Evolutionary conservation across 2,329 filamentous ascomycete genomes (phyloP).

Genomic region (Nemania serpens): DNA sequence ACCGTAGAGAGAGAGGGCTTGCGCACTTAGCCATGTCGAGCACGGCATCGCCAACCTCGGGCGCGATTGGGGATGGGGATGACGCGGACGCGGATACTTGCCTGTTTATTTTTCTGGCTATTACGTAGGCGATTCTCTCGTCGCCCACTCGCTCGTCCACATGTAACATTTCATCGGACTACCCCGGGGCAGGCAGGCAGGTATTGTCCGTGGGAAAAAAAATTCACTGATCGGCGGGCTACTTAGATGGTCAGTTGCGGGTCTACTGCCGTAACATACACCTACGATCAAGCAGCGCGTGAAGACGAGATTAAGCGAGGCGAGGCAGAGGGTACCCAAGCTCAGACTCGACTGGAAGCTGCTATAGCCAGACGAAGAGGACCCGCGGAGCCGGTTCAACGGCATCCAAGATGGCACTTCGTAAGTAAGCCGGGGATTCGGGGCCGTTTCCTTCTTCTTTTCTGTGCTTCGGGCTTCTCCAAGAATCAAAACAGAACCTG

Average conservation of each 20-base stretch:
- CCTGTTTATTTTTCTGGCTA: constrained; percentile 42
- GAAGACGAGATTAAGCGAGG: constrained; percentile 46
- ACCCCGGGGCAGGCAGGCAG: background rate
- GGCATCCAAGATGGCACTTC: constrained; percentile 55
- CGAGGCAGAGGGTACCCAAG: constrained; percentile 43
- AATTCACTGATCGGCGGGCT: constrained; percentile 3
- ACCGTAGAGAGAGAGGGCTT: too few relatives aligned
- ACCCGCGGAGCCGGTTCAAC: constrained; percentile 49
- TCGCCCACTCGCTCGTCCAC: background rate
- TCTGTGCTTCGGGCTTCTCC: too few relatives aligned
- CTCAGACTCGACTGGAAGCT: constrained; percentile 44
- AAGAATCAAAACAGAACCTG: too few relatives aligned
- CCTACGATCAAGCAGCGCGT: constrained; percentile 48
- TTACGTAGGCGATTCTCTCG: constrained; percentile 45
- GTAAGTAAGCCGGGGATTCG: background rate
- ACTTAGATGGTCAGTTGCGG: constrained; percentile 53
- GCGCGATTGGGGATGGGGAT: constrained; percentile 31
- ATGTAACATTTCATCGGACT: background rate
- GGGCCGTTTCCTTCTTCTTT: background rate
- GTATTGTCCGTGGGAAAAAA: background rate
- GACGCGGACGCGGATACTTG: constrained; percentile 44
- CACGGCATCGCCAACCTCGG: constrained; percentile 2
- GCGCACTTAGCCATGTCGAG: constrained; percentile 11
- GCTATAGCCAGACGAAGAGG: constrained; percentile 5
- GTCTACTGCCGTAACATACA: constrained; percentile 50